These are phyloP conservation scores for Paraphaeosphaeria minitans DNA, from an alignment of 2,329 filamentous ascomycete genomes.

Conservation along the genomic window DNA sequence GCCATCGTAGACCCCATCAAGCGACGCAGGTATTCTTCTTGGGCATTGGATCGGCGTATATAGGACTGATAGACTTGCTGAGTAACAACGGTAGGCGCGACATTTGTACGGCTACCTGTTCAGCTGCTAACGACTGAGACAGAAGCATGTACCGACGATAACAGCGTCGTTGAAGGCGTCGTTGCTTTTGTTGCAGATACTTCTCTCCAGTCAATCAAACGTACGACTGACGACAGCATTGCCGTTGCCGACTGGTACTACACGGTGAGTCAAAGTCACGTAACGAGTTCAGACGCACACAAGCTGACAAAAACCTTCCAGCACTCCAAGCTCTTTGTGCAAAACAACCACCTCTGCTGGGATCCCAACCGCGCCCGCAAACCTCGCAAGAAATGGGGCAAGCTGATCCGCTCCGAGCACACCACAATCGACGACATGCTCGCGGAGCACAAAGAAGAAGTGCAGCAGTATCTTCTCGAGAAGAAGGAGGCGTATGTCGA, in stretches of 20 bases:
- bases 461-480: constrained; percentile 53
- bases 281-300: neutral
- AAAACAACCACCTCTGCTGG: constrained; percentile 75
- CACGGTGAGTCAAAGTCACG: constrained; percentile 50
- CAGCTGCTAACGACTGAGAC: constrained; percentile 2
- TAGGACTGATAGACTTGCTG: constrained; percentile 80
- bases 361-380: constrained; percentile 64
- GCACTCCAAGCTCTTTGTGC: constrained; percentile 80
- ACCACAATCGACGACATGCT: constrained; percentile 63
- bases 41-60: constrained; percentile 87
- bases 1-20: constrained; percentile 56
- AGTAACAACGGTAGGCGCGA: constrained; percentile 68
- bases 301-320: constrained; percentile 25
- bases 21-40: constrained; percentile 80
- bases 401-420: constrained; percentile 54
- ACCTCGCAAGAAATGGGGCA: constrained; percentile 63
- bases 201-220: constrained; percentile 74
- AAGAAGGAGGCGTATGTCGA: constrained; percentile 49
- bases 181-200: constrained; percentile 81
- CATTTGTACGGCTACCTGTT: neutral
- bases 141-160: constrained; percentile 66
- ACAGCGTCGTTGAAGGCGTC: constrained; percentile 64
- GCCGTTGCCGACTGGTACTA: constrained; percentile 84
- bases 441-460: constrained; percentile 55
- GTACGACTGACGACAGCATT: constrained; percentile 69